Base-by-base conservation (phyloP, 2,329 filamentous ascomycete species). In the Ophiocordyceps camponoti-floridani region DNA sequence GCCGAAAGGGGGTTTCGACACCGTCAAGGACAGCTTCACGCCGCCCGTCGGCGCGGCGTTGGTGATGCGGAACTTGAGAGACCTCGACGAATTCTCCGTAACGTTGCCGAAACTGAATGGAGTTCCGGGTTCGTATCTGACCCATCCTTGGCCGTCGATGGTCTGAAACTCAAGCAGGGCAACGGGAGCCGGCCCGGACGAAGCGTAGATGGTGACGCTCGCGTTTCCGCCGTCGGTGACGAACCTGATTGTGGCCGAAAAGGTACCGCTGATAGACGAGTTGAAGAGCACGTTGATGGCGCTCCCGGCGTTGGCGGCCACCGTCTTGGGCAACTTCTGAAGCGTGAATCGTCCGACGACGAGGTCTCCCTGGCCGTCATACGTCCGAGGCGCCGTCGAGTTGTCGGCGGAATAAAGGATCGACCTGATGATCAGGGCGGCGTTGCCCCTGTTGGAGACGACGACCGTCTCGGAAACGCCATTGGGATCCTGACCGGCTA, bases 1-100 rank as follows among this genome's bases (percentile, higher is more conserved):
- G 13, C 72, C 73, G 44, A 72, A 76, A 0, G 75, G 75, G 4
- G 73, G 72, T 52, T 79, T 79, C 0, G 74, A 78, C 2, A 79
- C 72, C 0, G 73, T 77, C 13, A 77, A 57, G 0, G 68, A 72
- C 1, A 77, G 62, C 1, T 58, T 58, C 12, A 70, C 65, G 6
- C 64, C 65, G 2, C 67, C 67, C 0, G 56, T 43, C 0, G 62
- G 56, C 4, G 69, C 72, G 2, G 56, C 62, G 52, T 77, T 78
- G 33, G 67, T 73, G 23, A 77, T 53, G 1, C 74, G 65, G 55
- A 78, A 61, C 44, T 64, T 65, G 4, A 75, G 61, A 4, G 61
- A 63, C 1, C 58, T 60, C 0, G 66, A 67, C 0, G 59, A 65
- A 35, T 72, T 72, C 51, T 75, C 65, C 0, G 64, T 67, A 3